Base-by-base conservation (phyloP, 2,329 filamentous ascomycete genomes). In the Pseudogymnoascus sp. region DNA sequence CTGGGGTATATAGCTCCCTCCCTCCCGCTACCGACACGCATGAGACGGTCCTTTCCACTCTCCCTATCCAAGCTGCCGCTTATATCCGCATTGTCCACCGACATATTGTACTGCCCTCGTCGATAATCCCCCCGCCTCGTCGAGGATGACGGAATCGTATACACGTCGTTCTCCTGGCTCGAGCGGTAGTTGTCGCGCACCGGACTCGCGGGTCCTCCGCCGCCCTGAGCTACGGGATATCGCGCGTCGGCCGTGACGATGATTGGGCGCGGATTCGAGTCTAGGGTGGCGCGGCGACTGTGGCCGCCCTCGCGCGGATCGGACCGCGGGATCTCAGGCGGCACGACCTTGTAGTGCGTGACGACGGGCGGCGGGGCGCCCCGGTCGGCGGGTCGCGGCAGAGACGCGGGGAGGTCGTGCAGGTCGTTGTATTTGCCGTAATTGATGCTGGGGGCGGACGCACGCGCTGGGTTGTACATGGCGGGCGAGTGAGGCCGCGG, bases 141-240 rank as follows among this genome's bases (percentile, higher is more conserved):
- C 31, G 84, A 85, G 4, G 83, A 81, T 62, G 83, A 83, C n/a
- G 84, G 84, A 67, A 85, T 79, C 31, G 83, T 73, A 70, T 83
- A 85, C 68, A 83, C 84, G 36, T 77, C 73, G 28, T 43, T 78
- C 41, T 86, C 79, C 41, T 86, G 83, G 69, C 79, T 83, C 14
- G 79, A 74, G 54, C 82, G 79, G 73, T 83, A 81, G 4, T 80
- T 74, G 63, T 85, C 82, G 67, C 80, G 79, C 41, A 79, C 73
- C 16, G 84, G 83, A 69, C 83, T 87, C 75, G 60, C 77, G 71
- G 71, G 71, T 37, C 70, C 67, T 8, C 63, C 64, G 21, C 68
- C 67, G 23, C 68, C 67, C 63, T 74, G 72, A 16, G 73, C 65
- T 0, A 70, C 67, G 1, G 72, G 68, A n/a, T 63, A 63, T 25